phyloP scores from a whole-genome alignment of 345 rosid species.

The Crucihimalaya himalaica region DNA sequence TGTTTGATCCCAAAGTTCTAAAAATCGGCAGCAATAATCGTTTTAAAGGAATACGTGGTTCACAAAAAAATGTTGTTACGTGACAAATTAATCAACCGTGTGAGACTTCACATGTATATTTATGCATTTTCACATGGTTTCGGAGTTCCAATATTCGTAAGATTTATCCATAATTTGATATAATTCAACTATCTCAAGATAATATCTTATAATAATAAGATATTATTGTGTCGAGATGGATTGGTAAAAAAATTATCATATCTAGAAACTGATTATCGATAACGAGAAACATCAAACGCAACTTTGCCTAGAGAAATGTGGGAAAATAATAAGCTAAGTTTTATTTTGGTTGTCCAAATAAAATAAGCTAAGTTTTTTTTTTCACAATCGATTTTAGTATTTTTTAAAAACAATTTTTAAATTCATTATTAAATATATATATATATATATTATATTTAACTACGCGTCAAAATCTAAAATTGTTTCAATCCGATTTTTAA shows the following conservation, averaged over 20 bases:
- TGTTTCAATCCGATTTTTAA: no score
- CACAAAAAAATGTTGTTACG: not conserved
- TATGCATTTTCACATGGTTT: not conserved
- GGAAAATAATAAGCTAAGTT: no score
- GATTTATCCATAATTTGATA: no score
- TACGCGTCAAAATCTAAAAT: no score
- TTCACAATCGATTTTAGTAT: no score
- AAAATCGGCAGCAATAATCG: not conserved
- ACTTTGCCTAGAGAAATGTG: not conserved
- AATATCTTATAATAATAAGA: not conserved
- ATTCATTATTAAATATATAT: no score
- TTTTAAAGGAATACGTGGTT: not conserved
- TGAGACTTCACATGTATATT: not conserved
- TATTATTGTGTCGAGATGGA: not conserved
- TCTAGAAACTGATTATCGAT: not conserved
- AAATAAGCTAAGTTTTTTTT: no score
- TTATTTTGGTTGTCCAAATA: no score
- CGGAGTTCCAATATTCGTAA: no score
- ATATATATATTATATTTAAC: no score
- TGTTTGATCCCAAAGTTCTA: conserved; percentile 1
- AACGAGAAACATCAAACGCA: not conserved
- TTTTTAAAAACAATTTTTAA: no score
- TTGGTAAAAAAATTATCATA: not conserved
- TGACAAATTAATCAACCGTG: not conserved
- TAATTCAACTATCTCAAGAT: not conserved